A percentile compares a stretch with the other conserved stretches of the same genome.
These are phyloP conservation scores for Exophiala alcalophila DNA, from an alignment of 2,329 filamentous ascomycete species.

Conservation along the genomic window DNA sequence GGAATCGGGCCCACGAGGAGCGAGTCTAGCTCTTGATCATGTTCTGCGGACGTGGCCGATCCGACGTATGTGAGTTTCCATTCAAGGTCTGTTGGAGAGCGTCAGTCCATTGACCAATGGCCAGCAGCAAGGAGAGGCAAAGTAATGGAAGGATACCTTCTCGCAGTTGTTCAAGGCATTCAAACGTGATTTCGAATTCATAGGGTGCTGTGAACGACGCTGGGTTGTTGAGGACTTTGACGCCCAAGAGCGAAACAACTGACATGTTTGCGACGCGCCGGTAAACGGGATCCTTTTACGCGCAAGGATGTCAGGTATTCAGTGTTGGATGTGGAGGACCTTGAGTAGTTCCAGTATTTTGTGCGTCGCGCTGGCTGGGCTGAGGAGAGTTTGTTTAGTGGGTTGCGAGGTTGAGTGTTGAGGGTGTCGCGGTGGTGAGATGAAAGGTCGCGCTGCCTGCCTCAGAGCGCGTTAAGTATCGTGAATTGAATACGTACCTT, in stretches of 20 bases:
- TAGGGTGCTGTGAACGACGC: constrained; percentile 90
- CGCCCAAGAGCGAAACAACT: constrained; percentile 90
- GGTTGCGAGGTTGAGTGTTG: no score
- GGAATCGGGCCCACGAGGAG: constrained; percentile 97
- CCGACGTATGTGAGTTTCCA: constrained; percentile 99
- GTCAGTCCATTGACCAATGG: no score
- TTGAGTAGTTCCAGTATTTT: no score
- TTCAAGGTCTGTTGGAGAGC: constrained; percentile 69
- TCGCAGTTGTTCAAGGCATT: constrained; percentile 90
- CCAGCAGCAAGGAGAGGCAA: background rate
- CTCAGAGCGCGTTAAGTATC: no score
- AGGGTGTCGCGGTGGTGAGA: no score
- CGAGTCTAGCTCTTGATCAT: constrained; percentile 97
- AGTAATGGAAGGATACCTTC: constrained; percentile 62
- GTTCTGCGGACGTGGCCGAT: constrained; percentile 93
- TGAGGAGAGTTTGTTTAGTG: no score
- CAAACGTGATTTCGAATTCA: constrained; percentile 97
- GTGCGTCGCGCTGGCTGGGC: no score
- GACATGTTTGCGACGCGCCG: constrained; percentile 63
- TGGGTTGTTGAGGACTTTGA: constrained; percentile 96
- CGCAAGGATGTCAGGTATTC: background rate
- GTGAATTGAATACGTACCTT: no score
- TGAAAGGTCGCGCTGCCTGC: no score
- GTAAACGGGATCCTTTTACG: background rate
- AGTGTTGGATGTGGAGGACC: no score